Conservation (phyloP, 768 basidiomycete species). For the Crassisporium funariophilum region DNA sequence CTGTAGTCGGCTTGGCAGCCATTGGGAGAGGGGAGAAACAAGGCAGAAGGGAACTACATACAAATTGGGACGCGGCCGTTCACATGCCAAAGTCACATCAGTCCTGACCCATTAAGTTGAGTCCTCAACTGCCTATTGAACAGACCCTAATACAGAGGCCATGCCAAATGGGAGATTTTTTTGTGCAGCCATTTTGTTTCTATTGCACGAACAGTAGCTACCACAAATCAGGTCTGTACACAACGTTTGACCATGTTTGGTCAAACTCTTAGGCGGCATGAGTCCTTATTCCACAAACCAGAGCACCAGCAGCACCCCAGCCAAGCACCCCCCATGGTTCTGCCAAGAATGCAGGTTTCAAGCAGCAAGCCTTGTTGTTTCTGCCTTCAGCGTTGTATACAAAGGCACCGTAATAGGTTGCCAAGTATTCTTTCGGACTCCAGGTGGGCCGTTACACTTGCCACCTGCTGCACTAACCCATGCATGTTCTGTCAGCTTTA, state of each 20-base stretch:
- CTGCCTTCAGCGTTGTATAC: conserved; percentile 28
- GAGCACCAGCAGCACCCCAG: conserved; percentile 8
- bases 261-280: not conserved
- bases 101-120: no score
- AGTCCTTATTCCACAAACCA: not conserved
- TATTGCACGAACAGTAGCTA: no score
- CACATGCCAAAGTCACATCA: no score
- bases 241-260: conserved; percentile 6
- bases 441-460: conserved; percentile 28
- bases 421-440: conserved; percentile 24
- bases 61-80: no score
- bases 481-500: not conserved
- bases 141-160: no score
- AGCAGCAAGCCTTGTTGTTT: conserved; percentile 29
- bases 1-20: no score
- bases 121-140: no score
- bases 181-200: no score
- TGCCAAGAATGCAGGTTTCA: conserved; percentile 20
- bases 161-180: no score
- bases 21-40: no score
- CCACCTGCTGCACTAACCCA: conserved; percentile 22
- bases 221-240: no score
- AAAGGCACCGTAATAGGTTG: conserved; percentile 28
- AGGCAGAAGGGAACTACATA: no score
- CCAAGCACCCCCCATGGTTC: conserved; percentile 19